Percentiles rank a stretch among this genome's conserved stretches.
Conservation (phyloP, 352 stramenopile genomes). For the Saprolegnia diclina region DNA sequence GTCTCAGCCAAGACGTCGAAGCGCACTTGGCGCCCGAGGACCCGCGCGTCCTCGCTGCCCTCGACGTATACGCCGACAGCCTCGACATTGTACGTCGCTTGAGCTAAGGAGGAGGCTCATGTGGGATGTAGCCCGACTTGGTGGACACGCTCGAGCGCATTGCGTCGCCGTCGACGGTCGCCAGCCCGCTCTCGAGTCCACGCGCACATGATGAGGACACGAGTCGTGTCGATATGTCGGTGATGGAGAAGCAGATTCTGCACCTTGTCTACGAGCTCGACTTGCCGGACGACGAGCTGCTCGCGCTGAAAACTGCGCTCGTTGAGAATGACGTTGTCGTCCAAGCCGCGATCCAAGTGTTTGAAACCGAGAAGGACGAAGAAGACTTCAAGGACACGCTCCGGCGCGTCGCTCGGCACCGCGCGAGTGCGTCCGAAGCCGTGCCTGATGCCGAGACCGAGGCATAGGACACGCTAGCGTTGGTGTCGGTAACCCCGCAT, state of each 20-base stretch:
- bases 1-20: slow-evolving; percentile 35
- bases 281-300: slow-evolving; percentile 31
- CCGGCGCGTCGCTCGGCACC: slow-evolving; percentile 38
- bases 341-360: slow-evolving; percentile 39
- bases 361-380: slow-evolving; percentile 41
- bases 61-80: slow-evolving; percentile 49
- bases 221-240: background rate
- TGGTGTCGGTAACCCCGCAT: too few species aligned
- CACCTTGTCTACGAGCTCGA: slow-evolving; percentile 38
- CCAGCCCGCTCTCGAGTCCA: background rate
- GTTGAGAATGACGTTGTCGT: slow-evolving; percentile 38
- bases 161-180: background rate
- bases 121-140: slow-evolving; percentile 34
- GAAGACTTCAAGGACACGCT: slow-evolving; percentile 51
- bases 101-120: background rate
- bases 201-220: slow-evolving; percentile 12
- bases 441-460: background rate
- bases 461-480: background rate
- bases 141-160: slow-evolving; percentile 51
- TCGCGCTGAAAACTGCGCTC: slow-evolving; percentile 40
- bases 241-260: slow-evolving; percentile 42
- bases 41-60: slow-evolving; percentile 41
- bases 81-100: slow-evolving; percentile 31
- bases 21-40: slow-evolving; percentile 34
- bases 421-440: slow-evolving; percentile 3